These are phyloP conservation scores for Hymenoscyphus linearis DNA, from an alignment of 2,329 filamentous ascomycete species.

Conservation along the genomic window DNA sequence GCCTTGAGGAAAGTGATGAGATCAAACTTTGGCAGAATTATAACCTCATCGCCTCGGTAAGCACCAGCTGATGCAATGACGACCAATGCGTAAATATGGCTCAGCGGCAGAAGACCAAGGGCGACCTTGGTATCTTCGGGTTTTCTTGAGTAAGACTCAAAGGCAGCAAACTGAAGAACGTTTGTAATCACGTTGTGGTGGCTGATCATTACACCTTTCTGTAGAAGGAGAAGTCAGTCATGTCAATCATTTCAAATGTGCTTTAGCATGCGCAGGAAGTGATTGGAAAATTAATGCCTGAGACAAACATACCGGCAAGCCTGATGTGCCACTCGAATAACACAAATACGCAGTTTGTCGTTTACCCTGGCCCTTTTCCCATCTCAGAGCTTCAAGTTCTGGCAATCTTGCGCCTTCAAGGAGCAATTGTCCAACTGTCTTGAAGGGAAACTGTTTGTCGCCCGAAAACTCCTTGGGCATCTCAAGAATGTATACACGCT, in stretches of 20 bases:
- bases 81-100: conserved; percentile 75
- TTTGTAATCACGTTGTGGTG: conserved; percentile 82
- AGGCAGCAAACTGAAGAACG: conserved; percentile 42
- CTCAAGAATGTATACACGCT: conserved; percentile 69
- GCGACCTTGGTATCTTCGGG: conserved; percentile 18
- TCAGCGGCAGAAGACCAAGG: conserved; percentile 79
- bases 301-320: conserved; percentile 55
- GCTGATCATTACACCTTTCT: conserved; percentile 81
- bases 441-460: conserved; percentile 47
- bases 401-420: conserved; percentile 51
- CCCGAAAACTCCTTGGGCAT: conserved; percentile 51
- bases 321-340: conserved; percentile 45
- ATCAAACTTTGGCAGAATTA: conserved; percentile 74
- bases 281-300: not conserved
- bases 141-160: conserved; percentile 45
- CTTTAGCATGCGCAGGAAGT: not conserved
- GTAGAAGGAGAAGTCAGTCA: not conserved
- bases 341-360: conserved; percentile 74
- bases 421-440: conserved; percentile 71
- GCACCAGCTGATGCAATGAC: conserved; percentile 60
- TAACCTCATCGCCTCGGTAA: conserved; percentile 67
- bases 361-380: conserved; percentile 59
- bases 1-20: conserved; percentile 57
- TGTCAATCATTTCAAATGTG: no score
- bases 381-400: conserved; percentile 50